A percentile compares a stretch with the other conserved stretches of the same genome.
Conservation (phyloP, 2,329 filamentous ascomycete species). For the Pyricularia grisea region DNA sequence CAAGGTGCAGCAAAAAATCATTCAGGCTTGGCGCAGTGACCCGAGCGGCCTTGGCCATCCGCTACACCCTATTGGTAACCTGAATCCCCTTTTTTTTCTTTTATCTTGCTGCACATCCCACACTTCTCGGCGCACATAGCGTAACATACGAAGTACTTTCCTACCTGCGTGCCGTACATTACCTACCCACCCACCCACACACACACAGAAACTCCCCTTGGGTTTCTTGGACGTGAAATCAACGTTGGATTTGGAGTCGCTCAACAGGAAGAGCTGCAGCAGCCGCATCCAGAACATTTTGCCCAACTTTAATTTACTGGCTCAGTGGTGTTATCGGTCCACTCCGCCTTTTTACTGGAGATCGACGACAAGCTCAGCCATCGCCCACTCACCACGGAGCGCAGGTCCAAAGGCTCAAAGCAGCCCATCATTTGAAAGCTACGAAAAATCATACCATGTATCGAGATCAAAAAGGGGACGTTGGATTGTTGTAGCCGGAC, state of each 20-base stretch:
- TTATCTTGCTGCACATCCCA: neutral
- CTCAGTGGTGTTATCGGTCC: neutral
- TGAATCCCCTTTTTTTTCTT: neutral
- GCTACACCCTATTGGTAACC: neutral
- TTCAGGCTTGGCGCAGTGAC: neutral
- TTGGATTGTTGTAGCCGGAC: neutral
- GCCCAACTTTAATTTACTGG: neutral
- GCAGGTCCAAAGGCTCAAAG: neutral
- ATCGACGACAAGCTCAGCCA: neutral
- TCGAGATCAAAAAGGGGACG: neutral
- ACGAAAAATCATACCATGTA: neutral
- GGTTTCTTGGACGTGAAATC: neutral
- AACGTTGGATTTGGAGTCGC: neutral
- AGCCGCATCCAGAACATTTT: neutral
- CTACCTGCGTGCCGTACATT: neutral
- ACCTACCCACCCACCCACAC: neutral
- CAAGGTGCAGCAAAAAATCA: slow-evolving; percentile 1
- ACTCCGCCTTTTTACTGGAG: neutral
- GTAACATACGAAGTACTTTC: neutral
- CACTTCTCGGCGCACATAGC: neutral
- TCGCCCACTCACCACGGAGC: neutral
- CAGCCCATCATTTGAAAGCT: neutral
- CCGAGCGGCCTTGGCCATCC: neutral
- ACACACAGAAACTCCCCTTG: neutral
- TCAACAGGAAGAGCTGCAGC: neutral